Evolutionary conservation across 2,329 filamentous ascomycete species (phyloP), one percentile per base, ranked within the genome.

Genomic region (Aspergillus novofumigatus): DNA sequence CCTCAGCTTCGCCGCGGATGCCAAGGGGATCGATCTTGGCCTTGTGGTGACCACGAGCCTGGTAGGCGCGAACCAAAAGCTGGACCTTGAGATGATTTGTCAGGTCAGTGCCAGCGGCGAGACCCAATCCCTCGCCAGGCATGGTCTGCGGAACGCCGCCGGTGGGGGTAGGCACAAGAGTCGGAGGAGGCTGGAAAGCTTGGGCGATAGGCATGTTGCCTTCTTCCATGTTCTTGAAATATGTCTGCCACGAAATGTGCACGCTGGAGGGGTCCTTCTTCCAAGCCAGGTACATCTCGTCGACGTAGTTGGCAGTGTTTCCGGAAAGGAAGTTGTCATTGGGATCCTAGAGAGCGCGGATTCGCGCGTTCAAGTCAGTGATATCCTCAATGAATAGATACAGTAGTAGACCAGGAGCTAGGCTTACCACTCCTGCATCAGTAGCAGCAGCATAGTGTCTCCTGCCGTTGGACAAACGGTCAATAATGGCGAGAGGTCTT

Each of bases 201-300:
- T 96, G 90, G 62, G 93, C 94, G 73, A 96, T 91, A 73, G 93
- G 93, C 91, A 99, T 97, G 71, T 94, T 90, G 75, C 94, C 94
- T 65, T 86, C 90, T 82, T 99, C 94, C 90, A 99, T 97, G 80
- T 99, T 99, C 80, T 88, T 91, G 85, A 99, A 99, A 84, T 99
- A 99, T 73, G 95, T 88, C 80, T 96, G 93, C 94, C 94, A 99
- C 75, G 94, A 99, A 69, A 96, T 84, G 78, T 99, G 94, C 58
- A 99, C 94, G 72, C 91, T 96, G 69, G 86, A 84, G 53, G 94
- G 92, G 69, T 99, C 92, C 63, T 90, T 83, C 79, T 93, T 96
- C 94, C 94, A 99, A 74, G 92, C 87, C 81, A 97, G 82, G 79
- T 99, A 99, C 94, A 99, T 99, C 82, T 97, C 94, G 77, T 99